Conservation (phyloP, 2,329 filamentous ascomycete genomes). For the Aspergillus glaucus region DNA sequence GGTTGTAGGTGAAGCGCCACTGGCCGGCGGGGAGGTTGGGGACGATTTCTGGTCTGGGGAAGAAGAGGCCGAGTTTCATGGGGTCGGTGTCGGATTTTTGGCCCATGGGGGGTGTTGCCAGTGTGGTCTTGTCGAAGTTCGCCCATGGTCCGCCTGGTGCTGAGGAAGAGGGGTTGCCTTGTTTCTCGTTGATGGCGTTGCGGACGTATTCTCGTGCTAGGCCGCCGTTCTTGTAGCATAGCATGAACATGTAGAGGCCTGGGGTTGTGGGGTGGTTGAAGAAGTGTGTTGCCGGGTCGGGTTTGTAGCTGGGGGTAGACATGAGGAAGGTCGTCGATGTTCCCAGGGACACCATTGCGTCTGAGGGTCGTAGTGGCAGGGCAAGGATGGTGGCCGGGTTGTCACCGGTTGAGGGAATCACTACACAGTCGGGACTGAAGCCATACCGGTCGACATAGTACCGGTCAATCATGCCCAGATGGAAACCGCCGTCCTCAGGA, state of each 20-base stretch:
- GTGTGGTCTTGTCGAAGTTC: slow-evolving; percentile 68
- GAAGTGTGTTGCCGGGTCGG: slow-evolving; percentile 89
- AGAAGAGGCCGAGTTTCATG: slow-evolving; percentile 90
- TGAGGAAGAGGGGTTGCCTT: slow-evolving; percentile 37
- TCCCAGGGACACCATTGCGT: slow-evolving; percentile 90
- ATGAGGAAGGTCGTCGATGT: slow-evolving; percentile 97
- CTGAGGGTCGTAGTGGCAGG: slow-evolving; percentile 75
- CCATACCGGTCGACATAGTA: slow-evolving; percentile 79
- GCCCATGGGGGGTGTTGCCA: slow-evolving; percentile 63
- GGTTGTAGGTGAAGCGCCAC: slow-evolving; percentile 68
- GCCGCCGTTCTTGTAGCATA: slow-evolving; percentile 98
- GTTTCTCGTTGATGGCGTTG: slow-evolving; percentile 61
- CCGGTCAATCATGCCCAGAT: slow-evolving; percentile 65
- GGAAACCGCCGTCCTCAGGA: slow-evolving; percentile 69
- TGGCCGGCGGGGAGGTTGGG: slow-evolving; percentile 81
- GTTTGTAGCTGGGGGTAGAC: slow-evolving; percentile 86
- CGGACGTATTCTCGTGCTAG: slow-evolving; percentile 86
- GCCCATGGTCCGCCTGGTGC: slow-evolving; percentile 57
- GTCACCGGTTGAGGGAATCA: slow-evolving; percentile 88
- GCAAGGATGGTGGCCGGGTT: slow-evolving; percentile 94
- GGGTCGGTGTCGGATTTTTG: slow-evolving; percentile 48
- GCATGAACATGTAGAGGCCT: slow-evolving; percentile 98
- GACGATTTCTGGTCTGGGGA: slow-evolving; percentile 90
- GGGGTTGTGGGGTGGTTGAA: slow-evolving; percentile 93
- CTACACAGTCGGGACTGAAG: slow-evolving; percentile 66